Conservation (phyloP, 2,329 filamentous ascomycete species). For the Arthrocladium fulminans region DNA sequence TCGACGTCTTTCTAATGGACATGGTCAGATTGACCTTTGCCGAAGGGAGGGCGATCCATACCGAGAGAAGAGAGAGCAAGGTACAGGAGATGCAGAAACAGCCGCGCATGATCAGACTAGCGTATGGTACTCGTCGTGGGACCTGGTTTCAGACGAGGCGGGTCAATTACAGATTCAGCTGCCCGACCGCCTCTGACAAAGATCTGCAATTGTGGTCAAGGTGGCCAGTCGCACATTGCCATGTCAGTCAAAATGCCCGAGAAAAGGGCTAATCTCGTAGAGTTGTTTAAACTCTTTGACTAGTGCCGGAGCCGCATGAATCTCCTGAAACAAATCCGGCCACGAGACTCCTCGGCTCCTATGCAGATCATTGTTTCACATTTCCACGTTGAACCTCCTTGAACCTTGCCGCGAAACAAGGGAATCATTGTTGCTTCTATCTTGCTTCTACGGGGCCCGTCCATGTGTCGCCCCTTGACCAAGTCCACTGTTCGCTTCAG, state of each 20-base stretch:
- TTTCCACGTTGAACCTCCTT: background rate
- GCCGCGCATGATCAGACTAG: too few relatives aligned
- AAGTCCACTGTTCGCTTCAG: background rate
- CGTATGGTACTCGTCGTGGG: too few relatives aligned
- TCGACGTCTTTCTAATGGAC: too few relatives aligned
- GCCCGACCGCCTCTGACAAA: too few relatives aligned
- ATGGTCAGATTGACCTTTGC: too few relatives aligned
- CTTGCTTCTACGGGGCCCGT: background rate
- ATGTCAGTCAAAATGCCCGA: background rate
- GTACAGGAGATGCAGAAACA: too few relatives aligned
- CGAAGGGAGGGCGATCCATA: too few relatives aligned
- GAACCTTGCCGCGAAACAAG: background rate
- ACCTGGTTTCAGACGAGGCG: too few relatives aligned
- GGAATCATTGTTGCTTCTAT: background rate
- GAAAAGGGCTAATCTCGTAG: background rate
- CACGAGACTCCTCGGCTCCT: background rate
- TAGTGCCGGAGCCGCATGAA: background rate
- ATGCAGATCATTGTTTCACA: background rate
- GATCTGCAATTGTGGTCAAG: too few relatives aligned
- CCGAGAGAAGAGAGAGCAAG: too few relatives aligned
- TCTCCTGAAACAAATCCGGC: background rate
- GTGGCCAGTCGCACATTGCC: background rate
- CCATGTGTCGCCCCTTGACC: background rate
- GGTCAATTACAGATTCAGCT: too few relatives aligned
- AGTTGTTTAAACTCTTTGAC: background rate